Percentiles rank a stretch among this genome's conserved stretches.
Conservation (phyloP, 2,329 filamentous ascomycete species). For the Verticillium klebahnii region DNA sequence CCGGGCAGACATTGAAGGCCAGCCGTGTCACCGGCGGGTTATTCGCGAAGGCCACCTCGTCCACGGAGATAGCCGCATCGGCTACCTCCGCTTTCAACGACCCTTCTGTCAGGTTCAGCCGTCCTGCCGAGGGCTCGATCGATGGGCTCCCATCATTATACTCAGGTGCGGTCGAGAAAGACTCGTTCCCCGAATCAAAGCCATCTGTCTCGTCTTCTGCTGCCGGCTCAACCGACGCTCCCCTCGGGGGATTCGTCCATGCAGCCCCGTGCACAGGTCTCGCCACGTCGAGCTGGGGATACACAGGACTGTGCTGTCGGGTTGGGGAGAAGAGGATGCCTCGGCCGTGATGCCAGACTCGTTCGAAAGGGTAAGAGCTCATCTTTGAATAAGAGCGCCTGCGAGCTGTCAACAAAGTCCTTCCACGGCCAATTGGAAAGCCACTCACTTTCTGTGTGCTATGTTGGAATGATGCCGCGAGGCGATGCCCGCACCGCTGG, state of each 20-base stretch:
- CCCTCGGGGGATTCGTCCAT: not conserved
- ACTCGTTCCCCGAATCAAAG: not conserved
- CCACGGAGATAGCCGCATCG: not conserved
- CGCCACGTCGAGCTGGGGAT: slow-evolving; percentile 1
- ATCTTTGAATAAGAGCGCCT: slow-evolving; percentile 15
- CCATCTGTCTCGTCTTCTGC: not conserved
- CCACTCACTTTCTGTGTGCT: not conserved
- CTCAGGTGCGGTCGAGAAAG: not conserved
- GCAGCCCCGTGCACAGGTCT: not conserved
- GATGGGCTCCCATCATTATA: not conserved
- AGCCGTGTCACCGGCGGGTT: slow-evolving; percentile 21
- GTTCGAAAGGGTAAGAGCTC: slow-evolving; percentile 19
- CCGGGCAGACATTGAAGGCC: slow-evolving; percentile 41
- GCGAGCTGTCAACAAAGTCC: not conserved
- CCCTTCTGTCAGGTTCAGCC: not conserved
- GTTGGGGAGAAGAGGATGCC: slow-evolving; percentile 24
- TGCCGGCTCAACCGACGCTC: not conserved
- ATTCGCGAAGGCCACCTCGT: not conserved
- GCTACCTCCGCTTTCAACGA: not conserved
- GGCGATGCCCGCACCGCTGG: not conserved
- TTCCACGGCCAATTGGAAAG: not conserved
- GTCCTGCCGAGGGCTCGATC: not conserved
- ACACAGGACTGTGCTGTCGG: slow-evolving; percentile 8
- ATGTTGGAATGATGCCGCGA: not conserved
- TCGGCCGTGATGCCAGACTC: slow-evolving; percentile 26